Evolutionary conservation across 2,329 filamentous ascomycete species (phyloP).

Genomic region (Xylaria sp.): DNA sequence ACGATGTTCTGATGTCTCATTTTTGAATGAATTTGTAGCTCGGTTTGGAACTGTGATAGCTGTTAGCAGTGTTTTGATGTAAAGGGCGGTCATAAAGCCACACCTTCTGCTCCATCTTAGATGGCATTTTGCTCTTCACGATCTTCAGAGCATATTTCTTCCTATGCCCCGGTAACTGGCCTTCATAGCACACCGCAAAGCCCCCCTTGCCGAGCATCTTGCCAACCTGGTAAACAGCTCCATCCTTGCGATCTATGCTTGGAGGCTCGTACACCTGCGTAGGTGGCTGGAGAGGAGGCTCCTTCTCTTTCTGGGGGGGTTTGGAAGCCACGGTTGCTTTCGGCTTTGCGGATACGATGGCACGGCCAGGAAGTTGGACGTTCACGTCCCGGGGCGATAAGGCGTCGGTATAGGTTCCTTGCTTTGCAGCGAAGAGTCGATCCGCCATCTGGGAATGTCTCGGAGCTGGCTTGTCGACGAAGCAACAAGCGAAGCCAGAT

Average conservation of each 20-base stretch:
- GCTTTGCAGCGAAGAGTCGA: conserved; percentile 59
- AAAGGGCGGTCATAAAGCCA: conserved; percentile 28
- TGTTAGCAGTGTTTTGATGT: conserved; percentile 28
- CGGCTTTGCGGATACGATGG: conserved; percentile 57
- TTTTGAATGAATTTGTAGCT: conserved; percentile 98
- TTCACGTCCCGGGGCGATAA: conserved; percentile 74
- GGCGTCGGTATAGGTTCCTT: conserved; percentile 68
- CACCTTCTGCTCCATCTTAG: conserved; percentile 87
- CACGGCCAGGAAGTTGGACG: conserved; percentile 60
- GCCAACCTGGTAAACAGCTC: conserved; percentile 78
- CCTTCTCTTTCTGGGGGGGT: conserved; percentile 65
- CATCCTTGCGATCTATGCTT: conserved; percentile 75
- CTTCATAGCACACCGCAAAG: conserved; percentile 84
- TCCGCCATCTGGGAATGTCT: conserved; percentile 56
- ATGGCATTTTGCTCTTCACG: conserved; percentile 83
- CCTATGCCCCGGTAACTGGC: conserved; percentile 72
- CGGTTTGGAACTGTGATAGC: conserved; percentile 71
- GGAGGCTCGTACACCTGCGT: conserved; percentile 69
- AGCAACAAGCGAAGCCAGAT: conserved; percentile 27
- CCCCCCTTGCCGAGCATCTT: conserved; percentile 82
- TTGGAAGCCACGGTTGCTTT: conserved; percentile 58
- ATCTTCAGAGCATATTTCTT: conserved; percentile 82
- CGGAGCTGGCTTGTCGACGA: conserved; percentile 22
- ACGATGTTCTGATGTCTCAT: conserved; percentile 97
- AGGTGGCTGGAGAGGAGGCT: conserved; percentile 74